Percentiles rank a stretch among this genome's conserved stretches.
phyloP scores from a whole-genome alignment of 2,329 filamentous ascomycete genomes.

The Trichoderma sp. region DNA sequence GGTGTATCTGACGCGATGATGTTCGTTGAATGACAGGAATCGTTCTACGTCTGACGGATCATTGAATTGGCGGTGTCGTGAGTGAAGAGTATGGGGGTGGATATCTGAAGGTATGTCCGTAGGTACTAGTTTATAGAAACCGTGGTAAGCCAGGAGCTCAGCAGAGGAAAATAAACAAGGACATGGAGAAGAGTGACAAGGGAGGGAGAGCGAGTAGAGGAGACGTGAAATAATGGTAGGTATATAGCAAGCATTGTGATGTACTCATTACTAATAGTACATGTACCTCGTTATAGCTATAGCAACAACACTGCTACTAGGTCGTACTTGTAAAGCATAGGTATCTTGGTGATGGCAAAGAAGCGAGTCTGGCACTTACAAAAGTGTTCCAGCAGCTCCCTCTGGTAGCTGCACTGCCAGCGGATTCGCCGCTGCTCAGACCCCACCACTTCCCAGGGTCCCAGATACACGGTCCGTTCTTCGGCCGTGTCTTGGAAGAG shows the following conservation, averaged over 20 bases:
- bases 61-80: conserved; percentile 53
- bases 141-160: neutral
- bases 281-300: neutral
- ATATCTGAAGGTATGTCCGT: conserved; percentile 48
- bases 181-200: neutral
- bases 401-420: conserved; percentile 56
- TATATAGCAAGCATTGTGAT: neutral
- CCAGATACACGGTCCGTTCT: conserved; percentile 54
- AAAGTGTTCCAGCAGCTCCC: conserved; percentile 55
- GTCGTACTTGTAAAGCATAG: neutral
- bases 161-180: neutral
- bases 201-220: neutral
- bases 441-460: conserved; percentile 55
- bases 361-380: conserved; percentile 38
- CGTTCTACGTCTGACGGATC: conserved; percentile 54
- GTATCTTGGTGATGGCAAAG: neutral
- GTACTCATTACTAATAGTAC: neutral
- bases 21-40: conserved; percentile 50
- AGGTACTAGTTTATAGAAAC: conserved; percentile 41
- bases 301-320: neutral
- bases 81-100: conserved; percentile 53
- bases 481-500: conserved; percentile 53
- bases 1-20: conserved; percentile 52
- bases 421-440: conserved; percentile 51
- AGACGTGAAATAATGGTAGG: neutral